phyloP scores from a whole-genome alignment of 768 basidiomycete species.

The Phlebiopsis gigantea region DNA sequence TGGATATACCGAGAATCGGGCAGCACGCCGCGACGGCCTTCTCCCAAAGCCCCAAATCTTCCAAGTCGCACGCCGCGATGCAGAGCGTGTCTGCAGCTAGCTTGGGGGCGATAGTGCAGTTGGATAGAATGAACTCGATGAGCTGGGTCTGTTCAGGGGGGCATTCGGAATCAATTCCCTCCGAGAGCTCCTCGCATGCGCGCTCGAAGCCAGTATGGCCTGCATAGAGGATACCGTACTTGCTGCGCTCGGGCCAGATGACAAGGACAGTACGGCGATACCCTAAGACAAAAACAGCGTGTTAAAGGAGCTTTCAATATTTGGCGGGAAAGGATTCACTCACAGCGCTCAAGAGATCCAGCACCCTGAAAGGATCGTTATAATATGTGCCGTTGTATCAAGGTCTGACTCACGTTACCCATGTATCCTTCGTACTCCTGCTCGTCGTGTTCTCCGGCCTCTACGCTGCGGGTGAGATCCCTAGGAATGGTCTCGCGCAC shows the following conservation, averaged over 20 bases:
- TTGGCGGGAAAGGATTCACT: too few species aligned
- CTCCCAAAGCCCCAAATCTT: constrained; percentile 8
- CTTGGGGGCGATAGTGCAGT: not conserved
- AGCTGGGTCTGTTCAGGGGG: constrained; percentile 2
- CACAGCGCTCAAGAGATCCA: constrained; percentile 20
- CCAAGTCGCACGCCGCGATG: constrained; percentile 4
- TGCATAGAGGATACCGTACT: constrained; percentile 5
- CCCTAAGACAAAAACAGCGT: too few species aligned
- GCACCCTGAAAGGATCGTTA: constrained; percentile 13
- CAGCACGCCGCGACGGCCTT: constrained; percentile 8
- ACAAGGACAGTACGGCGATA: constrained; percentile 23
- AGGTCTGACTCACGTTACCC: constrained; percentile 25
- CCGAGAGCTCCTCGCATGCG: constrained; percentile 9
- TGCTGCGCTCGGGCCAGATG: constrained; percentile 17
- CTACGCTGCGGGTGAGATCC: constrained; percentile 14
- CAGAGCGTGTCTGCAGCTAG: constrained; percentile 2
- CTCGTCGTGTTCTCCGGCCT: constrained; percentile 14
- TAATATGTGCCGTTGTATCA: not conserved
- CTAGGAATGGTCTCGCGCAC: constrained; percentile 16
- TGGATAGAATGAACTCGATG: constrained; percentile 3
- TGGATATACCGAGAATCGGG: not conserved
- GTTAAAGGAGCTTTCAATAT: too few species aligned
- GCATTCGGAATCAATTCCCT: not conserved
- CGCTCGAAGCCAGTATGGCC: not conserved
- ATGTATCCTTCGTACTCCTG: constrained; percentile 25